Conservation (phyloP, 345 rosid species). For the Arabis alpina region DNA sequence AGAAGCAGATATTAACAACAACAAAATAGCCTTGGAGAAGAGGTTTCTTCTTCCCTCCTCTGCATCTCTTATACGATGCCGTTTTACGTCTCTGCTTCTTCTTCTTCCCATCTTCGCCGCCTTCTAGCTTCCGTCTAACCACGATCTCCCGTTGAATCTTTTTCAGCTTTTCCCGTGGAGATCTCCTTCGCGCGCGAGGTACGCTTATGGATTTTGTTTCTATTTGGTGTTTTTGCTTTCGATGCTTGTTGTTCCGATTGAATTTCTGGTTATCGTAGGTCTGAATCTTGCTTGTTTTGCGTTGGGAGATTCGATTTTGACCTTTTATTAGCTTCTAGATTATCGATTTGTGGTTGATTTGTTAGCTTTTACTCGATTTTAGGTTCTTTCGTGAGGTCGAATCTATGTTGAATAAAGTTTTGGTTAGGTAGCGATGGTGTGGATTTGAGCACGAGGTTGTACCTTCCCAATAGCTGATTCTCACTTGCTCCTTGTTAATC, state of each 20-base stretch:
- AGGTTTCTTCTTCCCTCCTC: constrained; percentile 26
- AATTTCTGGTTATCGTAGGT: constrained; percentile 16
- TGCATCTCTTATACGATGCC: no score
- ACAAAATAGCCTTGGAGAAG: constrained; percentile 46
- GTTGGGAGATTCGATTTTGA: constrained; percentile 33
- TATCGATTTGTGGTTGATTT: constrained; percentile 22
- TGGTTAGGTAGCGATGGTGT: constrained; percentile 27
- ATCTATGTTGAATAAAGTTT: constrained; percentile 9
- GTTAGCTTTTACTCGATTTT: constrained; percentile 22
- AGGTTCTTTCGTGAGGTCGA: constrained; percentile 13
- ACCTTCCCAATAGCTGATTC: constrained; percentile 3
- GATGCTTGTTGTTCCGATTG: constrained; percentile 7
- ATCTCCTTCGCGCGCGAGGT: constrained; percentile 37
- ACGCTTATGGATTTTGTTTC: neutral
- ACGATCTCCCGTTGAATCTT: constrained; percentile 19
- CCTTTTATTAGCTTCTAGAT: constrained; percentile 26
- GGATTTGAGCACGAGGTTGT: constrained; percentile 17
- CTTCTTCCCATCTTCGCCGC: neutral
- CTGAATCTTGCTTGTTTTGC: constrained; percentile 6
- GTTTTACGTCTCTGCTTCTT: no score
- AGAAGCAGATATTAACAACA: neutral
- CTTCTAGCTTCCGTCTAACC: constrained; percentile 39
- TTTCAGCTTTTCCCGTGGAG: neutral
- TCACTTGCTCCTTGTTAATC: neutral
- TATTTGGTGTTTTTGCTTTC: neutral